These are phyloP conservation scores for Pyrenula massariospora DNA, from an alignment of 495 filamentous ascomycete genomes.

Conservation along the genomic window DNA sequence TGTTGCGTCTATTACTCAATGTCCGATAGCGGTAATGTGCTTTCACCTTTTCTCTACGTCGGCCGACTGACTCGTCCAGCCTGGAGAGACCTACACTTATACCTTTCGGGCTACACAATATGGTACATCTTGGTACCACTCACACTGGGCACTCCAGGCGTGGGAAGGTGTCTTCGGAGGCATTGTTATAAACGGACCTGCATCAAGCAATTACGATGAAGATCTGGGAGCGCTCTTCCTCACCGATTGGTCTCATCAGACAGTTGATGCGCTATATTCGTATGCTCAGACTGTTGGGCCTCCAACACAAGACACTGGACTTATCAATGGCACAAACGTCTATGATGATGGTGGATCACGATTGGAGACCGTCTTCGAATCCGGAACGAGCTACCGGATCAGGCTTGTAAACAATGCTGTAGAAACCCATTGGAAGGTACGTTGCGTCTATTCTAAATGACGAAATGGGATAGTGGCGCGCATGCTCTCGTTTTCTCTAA, in stretches of 20 bases:
- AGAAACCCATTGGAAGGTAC: conserved; percentile 32
- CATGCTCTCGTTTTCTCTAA: too few species aligned
- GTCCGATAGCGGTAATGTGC: conserved; percentile 32
- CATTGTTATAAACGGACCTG: conserved; percentile 48
- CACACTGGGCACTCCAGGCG: conserved; percentile 33
- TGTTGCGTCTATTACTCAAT: conserved; percentile 34
- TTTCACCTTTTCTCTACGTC: neutral
- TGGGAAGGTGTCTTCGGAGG: conserved; percentile 35
- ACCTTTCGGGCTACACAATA: conserved; percentile 23
- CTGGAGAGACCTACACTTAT: conserved; percentile 23
- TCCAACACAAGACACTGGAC: conserved; percentile 15
- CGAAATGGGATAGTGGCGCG: too few species aligned
- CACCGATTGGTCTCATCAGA: conserved; percentile 26
- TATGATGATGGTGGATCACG: conserved; percentile 20
- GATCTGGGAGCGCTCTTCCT: conserved; percentile 41
- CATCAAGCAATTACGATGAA: conserved; percentile 39
- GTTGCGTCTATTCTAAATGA: too few species aligned
- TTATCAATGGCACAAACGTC: conserved; percentile 24
- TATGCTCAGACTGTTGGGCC: conserved; percentile 1
- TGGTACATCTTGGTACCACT: conserved; percentile 37
- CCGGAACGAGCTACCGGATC: conserved; percentile 38
- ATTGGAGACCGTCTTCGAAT: conserved; percentile 16
- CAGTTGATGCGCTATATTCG: conserved; percentile 8
- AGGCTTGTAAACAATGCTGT: conserved; percentile 46
- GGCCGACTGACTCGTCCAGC: conserved; percentile 1